Percentiles rank a stretch among this genome's conserved stretches.
These are phyloP conservation scores for Sordariomycetes sp. DNA, from an alignment of 2,329 filamentous ascomycete genomes.

Conservation along the genomic window DNA sequence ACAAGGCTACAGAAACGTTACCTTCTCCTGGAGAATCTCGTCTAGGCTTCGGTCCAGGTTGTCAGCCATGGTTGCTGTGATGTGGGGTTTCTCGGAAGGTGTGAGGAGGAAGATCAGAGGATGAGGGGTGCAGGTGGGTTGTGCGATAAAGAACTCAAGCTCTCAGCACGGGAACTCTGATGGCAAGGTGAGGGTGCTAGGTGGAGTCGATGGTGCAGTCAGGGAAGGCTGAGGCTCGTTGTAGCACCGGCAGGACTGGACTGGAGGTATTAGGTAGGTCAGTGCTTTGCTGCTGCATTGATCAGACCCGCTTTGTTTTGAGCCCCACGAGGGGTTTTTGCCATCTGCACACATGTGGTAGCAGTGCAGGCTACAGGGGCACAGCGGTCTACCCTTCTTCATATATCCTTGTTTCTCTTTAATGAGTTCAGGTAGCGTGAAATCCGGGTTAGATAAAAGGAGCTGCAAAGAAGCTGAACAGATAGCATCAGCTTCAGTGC, in stretches of 20 bases:
- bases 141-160: not conserved
- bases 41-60: conserved; percentile 45
- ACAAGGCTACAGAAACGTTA: conserved; percentile 12
- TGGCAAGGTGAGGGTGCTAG: not conserved
- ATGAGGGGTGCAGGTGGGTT: not conserved
- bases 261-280: too few species aligned
- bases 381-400: too few species aligned
- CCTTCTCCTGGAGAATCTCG: conserved; percentile 43
- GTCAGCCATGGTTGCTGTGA: conserved; percentile 19
- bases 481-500: not conserved
- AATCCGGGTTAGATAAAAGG: not conserved
- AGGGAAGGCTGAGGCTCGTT: not conserved
- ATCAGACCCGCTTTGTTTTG: not conserved
- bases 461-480: not conserved
- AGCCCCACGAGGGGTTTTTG: not conserved
- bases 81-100: not conserved
- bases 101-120: not conserved
- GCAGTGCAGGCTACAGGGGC: not conserved
- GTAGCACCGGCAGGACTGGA: too few species aligned
- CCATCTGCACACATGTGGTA: not conserved
- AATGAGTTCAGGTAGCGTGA: not conserved
- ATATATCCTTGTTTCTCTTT: not conserved
- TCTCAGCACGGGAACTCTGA: not conserved
- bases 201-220: not conserved
- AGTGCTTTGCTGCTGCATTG: not conserved